These are phyloP conservation scores for Rhodotorula sphaerocarpa DNA, from an alignment of 768 basidiomycete genomes.

Conservation along the genomic window DNA sequence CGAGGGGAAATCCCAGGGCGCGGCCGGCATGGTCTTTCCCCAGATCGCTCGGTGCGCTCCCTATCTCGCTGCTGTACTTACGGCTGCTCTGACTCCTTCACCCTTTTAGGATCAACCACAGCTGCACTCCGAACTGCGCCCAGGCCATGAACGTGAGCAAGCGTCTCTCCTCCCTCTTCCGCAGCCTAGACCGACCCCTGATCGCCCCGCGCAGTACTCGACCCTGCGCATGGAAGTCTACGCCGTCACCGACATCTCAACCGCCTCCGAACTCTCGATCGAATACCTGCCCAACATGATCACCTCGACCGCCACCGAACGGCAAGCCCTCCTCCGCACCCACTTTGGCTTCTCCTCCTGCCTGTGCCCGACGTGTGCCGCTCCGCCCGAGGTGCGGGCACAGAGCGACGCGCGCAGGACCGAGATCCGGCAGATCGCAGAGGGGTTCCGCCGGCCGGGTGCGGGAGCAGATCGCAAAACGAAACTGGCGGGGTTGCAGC, in stretches of 20 bases:
- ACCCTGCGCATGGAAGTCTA: slow-evolving; percentile 35
- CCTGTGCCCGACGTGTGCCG: slow-evolving; percentile 17
- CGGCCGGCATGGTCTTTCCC: slow-evolving; percentile 9
- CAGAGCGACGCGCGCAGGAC: slow-evolving; percentile 14
- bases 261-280: slow-evolving; percentile 32
- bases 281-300: slow-evolving; percentile 28
- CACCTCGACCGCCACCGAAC: slow-evolving; percentile 2
- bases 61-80: not conserved
- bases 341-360: slow-evolving; percentile 25
- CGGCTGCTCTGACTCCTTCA: not conserved
- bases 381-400: not conserved
- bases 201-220: slow-evolving; percentile 5
- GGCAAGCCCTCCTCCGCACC: slow-evolving; percentile 1
- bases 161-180: too few relatives aligned
- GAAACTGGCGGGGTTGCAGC: slow-evolving; percentile 16
- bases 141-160: slow-evolving; percentile 31
- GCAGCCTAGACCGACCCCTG: not conserved
- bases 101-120: not conserved
- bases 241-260: slow-evolving; percentile 12
- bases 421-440: slow-evolving; percentile 22
- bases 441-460: not conserved
- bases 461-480: slow-evolving; percentile 11
- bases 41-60: slow-evolving; percentile 19
- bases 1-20: not conserved
- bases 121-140: slow-evolving; percentile 18